Conservation (phyloP, 2,329 filamentous ascomycete species). For the Clonostachys sp. region DNA sequence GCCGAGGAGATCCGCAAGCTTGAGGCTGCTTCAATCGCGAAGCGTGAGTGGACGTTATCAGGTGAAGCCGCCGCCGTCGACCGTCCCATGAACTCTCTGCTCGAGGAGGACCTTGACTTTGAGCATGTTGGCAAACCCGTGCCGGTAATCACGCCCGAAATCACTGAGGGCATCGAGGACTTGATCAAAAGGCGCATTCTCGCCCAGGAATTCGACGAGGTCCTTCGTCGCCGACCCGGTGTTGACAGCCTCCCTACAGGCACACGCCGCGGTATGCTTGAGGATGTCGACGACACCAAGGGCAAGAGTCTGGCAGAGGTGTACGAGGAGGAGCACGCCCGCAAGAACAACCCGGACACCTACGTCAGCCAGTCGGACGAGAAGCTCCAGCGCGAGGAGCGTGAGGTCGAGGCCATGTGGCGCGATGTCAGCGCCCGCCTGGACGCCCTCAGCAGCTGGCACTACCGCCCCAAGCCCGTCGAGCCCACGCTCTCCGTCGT, state of each 20-base stretch:
- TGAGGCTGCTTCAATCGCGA: conserved; percentile 83
- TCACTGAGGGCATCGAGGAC: conserved; percentile 86
- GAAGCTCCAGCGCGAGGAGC: conserved; percentile 76
- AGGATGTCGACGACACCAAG: conserved; percentile 80
- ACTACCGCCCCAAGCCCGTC: conserved; percentile 87
- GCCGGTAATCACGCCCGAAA: conserved; percentile 86
- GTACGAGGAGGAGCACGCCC: conserved; percentile 89
- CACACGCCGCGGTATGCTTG: conserved; percentile 59
- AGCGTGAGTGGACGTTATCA: conserved; percentile 84
- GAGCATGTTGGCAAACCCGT: conserved; percentile 93
- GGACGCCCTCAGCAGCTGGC: conserved; percentile 87
- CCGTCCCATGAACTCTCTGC: conserved; percentile 82
- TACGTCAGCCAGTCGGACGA: conserved; percentile 81
- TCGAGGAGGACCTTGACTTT: conserved; percentile 94
- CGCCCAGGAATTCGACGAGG: conserved; percentile 86
- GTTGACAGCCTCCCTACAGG: conserved; percentile 56
- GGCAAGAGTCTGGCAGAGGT: conserved; percentile 85
- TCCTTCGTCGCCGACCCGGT: conserved; percentile 76
- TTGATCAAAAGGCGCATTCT: conserved; percentile 93
- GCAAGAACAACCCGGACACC: conserved; percentile 68
- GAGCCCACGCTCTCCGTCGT: conserved; percentile 82
- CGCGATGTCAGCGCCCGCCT: conserved; percentile 74
- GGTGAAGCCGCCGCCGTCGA: conserved; percentile 83
- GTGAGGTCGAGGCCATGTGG: conserved; percentile 80
- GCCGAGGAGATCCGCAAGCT: conserved; percentile 87